Evolutionary conservation across 495 filamentous ascomycete genomes (phyloP), one percentile per base, ranked within the genome.

Genomic region (Clohesyomyces aquaticus): DNA sequence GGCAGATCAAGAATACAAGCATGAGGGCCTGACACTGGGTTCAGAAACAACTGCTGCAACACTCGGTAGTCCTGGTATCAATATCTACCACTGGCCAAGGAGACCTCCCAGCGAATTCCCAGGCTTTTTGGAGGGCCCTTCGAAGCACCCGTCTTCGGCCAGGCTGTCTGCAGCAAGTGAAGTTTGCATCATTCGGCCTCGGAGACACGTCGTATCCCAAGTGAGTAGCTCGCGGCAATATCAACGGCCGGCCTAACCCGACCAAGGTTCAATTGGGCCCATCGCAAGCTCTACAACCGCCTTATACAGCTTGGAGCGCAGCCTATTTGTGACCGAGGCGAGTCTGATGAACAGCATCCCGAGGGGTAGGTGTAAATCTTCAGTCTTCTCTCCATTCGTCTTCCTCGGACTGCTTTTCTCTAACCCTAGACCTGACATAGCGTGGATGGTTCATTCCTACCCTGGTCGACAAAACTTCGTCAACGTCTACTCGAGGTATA

Each of bases 1-100:
- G 43, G 22, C 10, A 23, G 26, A 55, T 23, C 10, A 35, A 28
- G 9, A 2, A 23, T 19, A 25, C 35, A 21, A 46, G 26, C n/a
- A 21, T 9, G 1, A 47, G 9, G 16, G 58, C 38, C 60, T 70
- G 46, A 72, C 55, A 19, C 28, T 27, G 29, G 4, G 10, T n/a
- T 51, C 52, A 86, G 83, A 74, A 76, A 22, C 65, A 71, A 0
- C 72, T 89, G 4, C 63, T 71, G 14, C 76, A 81, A 27, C 80
- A 84, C 49, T 82, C 82, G 0, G 69, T 96, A 23, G 82, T 88
- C 4, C 81, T 98, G 49, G 86, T 98, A 65, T 86, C 89, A 51
- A 77, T 92, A 11, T 96, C 93, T 0, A 98, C 95, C 0, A 96
- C 94, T 1, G 94, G 94, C 4, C 95, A 99, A 76, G 94, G 94